Evolutionary conservation across 768 basidiomycete species (phyloP), one percentile per base, ranked within the genome.

Genomic region (Scleroderma bovista): DNA sequence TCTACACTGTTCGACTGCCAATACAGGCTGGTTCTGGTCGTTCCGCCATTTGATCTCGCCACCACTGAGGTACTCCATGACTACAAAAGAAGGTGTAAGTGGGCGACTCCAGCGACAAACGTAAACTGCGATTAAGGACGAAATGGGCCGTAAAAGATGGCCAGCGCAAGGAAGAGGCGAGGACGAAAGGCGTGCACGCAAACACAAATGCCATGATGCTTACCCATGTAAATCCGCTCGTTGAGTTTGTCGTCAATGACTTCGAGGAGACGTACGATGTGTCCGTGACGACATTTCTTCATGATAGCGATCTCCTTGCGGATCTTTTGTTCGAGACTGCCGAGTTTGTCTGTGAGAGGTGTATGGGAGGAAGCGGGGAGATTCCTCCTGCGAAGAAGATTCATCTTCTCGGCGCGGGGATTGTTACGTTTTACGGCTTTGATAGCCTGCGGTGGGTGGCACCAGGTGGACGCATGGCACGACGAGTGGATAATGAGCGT

Each of bases 301-400:
- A 99, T 96, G 67, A 98, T 94, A 2, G 96, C 96, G 51, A 98
- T 93, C 71, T 98, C 95, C 67, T 84, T 86, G 57, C 83, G 77
- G 54, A 96, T 92, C 71, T 92, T 91, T 55, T 81, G 76, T 62
- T 92, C 91, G 26, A 82, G 81, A 20, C 80, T 85, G 50, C 79
- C 76, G 37, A 87, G 76, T 52, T 78, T 78, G 66, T 87, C 85
- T 4, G 77, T 77, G n/a, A 89, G 69, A 22, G 80, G 76, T 0
- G 76, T 69, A 52, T 81, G 79, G 15, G 69, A 63, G 4, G 73
- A 64, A 12, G 59, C 57, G 17, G 76, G 68, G 13, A 74, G 67
- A 41, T 77, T 68, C 15, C 76, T 75, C 33, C 77, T 68, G n/a
- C 74, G 70, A 33, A 81, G 68, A 69, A 68, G 64, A 53, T 74